phyloP scores from a whole-genome alignment of 2,329 filamentous ascomycete species.

The Epichloe elymi region DNA sequence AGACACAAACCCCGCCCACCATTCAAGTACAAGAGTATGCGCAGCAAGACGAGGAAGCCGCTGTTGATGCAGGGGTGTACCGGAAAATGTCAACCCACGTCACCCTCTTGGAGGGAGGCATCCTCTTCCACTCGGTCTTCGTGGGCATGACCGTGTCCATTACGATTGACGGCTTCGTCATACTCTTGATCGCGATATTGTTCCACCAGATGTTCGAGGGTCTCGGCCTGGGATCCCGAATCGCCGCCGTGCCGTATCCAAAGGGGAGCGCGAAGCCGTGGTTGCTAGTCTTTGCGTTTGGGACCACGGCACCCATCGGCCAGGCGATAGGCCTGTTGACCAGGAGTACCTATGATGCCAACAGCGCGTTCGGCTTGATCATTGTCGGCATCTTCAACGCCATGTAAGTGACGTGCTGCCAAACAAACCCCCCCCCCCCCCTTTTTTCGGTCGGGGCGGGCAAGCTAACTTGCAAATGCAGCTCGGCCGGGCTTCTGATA shows the following conservation, averaged over 20 bases:
- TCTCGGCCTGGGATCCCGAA: conserved; percentile 56
- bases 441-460: not conserved
- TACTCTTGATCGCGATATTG: conserved; percentile 54
- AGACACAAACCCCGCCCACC: conserved; percentile 18
- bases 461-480: conserved; percentile 11
- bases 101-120: conserved; percentile 62
- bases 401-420: conserved; percentile 30
- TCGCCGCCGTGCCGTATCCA: conserved; percentile 51
- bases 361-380: conserved; percentile 49
- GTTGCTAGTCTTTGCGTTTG: conserved; percentile 48
- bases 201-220: conserved; percentile 62
- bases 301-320: conserved; percentile 49
- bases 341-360: conserved; percentile 45
- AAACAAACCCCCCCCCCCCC: not conserved
- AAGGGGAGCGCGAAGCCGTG: conserved; percentile 44
- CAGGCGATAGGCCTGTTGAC: conserved; percentile 49
- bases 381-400: conserved; percentile 54
- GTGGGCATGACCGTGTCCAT: conserved; percentile 62
- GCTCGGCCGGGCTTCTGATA: conserved; percentile 46
- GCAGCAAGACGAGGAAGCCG: conserved; percentile 27
- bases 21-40: conserved; percentile 14
- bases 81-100: conserved; percentile 60
- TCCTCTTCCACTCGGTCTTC: conserved; percentile 67
- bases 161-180: conserved; percentile 51
- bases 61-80: conserved; percentile 32